Percentiles rank a stretch among this genome's conserved stretches.
Conservation (phyloP, 306 rosid species). For the Inga laurina region DNA sequence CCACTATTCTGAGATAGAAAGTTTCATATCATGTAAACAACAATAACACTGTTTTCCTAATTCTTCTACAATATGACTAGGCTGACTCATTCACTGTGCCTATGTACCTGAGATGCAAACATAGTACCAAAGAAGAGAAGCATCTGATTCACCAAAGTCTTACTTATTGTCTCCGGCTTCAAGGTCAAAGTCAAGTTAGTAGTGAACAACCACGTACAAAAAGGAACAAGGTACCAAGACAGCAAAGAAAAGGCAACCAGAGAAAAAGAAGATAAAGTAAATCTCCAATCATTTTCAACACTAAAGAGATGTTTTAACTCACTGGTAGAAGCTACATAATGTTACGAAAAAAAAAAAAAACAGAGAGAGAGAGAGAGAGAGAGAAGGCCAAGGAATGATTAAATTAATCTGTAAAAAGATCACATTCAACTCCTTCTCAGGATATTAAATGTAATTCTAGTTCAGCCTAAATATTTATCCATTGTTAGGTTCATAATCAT, state of each 20-base stretch:
- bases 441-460: neutral
- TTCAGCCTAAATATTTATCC: neutral
- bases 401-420: neutral
- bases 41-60: conserved; percentile 16
- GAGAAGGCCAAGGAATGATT: neutral
- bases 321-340: neutral
- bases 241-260: conserved; percentile 1
- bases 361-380: neutral
- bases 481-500: neutral
- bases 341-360: too few relatives aligned
- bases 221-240: conserved; percentile 6
- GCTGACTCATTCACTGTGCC: neutral
- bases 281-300: conserved; percentile 8
- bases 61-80: conserved; percentile 30
- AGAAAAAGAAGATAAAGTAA: conserved; percentile 18
- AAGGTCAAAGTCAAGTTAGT: conserved; percentile 48
- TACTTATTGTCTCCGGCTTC: conserved; percentile 97
- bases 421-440: neutral
- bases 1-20: conserved; percentile 69
- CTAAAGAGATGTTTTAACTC: conserved; percentile 14
- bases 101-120: conserved; percentile 93
- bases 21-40: conserved; percentile 39
- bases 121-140: conserved; percentile 81
- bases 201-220: conserved; percentile 32
- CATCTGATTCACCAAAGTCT: conserved; percentile 98